Base-by-base conservation (phyloP, 768 basidiomycete species). In the Lepiota venenata region DNA sequence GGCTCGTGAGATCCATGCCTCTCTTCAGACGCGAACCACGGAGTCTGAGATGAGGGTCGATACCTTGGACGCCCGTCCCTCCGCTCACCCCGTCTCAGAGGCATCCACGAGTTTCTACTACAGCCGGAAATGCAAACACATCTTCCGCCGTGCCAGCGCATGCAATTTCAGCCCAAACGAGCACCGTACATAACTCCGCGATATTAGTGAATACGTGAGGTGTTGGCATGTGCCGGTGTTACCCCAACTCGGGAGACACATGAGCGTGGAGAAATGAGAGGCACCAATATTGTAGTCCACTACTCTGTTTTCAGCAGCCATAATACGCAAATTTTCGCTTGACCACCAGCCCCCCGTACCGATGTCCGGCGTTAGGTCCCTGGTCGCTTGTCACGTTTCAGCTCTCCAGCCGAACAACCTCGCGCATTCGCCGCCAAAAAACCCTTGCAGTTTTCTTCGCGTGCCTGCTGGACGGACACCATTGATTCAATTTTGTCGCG, bases 111-210 rank as follows among this genome's bases (percentile, higher is more conserved):
- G n/a, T 22, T 44, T n/a, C n/a, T n/a, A n/a, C 20, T n/a, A 29
- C 15, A 16, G 20, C 36, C 46, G 46, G 46, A 21, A 16, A 5
- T 47, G 36, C 46, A 47, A 18, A 20, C 46, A 16, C n/a, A 18
- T 47, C 46, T 18, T 47, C 46, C 46, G 46, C 46, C 46, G 44
- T 29, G 14, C 22, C 14, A 46, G 44, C 25, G 9, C 35, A 15
- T 47, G 18, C 46, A 12, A 35, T 10, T 22, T 12, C 43, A 45
- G n/a, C 21, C 43, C 32, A 35, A 18, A 14, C 46, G 18, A 32
- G 32, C 32, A 32, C 9, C 36, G 46, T 47, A 47, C 44, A 36
- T 47, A 47, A 47, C n/a, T n/a, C n/a, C n/a, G n/a, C n/a, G n/a
- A n/a, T n/a, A n/a, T n/a, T n/a, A 8, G 32, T 25, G 25, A 32